Evolutionary conservation across 441 rosid genomes (phyloP).

Genomic region (Pelargonium citronellum): DNA sequence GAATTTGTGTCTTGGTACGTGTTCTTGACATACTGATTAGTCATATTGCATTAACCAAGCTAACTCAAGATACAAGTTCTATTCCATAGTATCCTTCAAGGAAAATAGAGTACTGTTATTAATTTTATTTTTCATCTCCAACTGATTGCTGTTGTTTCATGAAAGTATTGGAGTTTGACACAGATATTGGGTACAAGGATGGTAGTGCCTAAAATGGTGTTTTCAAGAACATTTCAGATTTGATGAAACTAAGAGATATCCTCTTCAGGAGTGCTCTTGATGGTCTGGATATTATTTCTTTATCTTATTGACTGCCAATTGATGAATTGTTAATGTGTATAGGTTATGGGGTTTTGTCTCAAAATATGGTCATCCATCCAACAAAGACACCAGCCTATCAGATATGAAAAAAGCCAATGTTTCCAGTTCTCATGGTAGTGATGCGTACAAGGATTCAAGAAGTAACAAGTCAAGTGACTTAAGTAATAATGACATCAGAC

Average conservation of each 20-base stretch:
- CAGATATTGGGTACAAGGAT: background rate
- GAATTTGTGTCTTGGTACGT: conserved; percentile 30
- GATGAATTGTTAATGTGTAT: background rate
- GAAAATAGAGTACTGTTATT: background rate
- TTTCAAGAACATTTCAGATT: background rate
- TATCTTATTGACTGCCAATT: background rate
- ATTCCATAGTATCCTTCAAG: background rate
- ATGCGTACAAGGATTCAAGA: conserved; percentile 13
- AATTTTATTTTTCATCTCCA: background rate
- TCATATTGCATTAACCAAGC: background rate
- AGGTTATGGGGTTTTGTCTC: conserved; percentile 27
- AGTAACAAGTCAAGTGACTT: conserved; percentile 4
- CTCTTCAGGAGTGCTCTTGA: background rate
- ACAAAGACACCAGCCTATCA: conserved; percentile 15
- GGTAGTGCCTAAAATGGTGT: background rate
- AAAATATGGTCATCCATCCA: conserved; percentile 15
- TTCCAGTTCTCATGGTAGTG: conserved; percentile 13
- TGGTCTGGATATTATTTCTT: background rate
- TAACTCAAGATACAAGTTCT: conserved; percentile 4
- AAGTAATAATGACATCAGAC: background rate
- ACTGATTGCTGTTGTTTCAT: background rate
- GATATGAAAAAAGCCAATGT: conserved; percentile 16
- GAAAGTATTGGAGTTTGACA: conserved; percentile 1
- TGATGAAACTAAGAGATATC: background rate
- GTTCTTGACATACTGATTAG: background rate